Percentiles rank a stretch among this genome's conserved stretches.
These are phyloP conservation scores for Triticum aestivum DNA, from an alignment of 176 grass and related monocot species.

Conservation along the genomic window IWGSC_CS_RefSeq_v2.1 NC_057801.1:791173824-791174323, in stretches of 20 bases:
- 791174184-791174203: background rate
- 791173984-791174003: constrained; percentile 33
- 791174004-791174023: constrained; percentile 52
- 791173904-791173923: constrained; percentile 48
- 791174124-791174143: background rate
- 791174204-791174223: too few relatives aligned
- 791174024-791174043: constrained; percentile 37
- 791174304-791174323: background rate
- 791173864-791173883: constrained; percentile 35
- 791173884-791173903: constrained; percentile 47
- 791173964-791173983: constrained; percentile 52
- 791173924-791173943: constrained; percentile 30
- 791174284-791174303: background rate
- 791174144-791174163: background rate
- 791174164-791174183: background rate
- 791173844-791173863: constrained; percentile 21
- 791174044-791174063: constrained; percentile 37
- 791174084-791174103: background rate
- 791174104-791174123: background rate
- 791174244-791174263: background rate
- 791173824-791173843: constrained; percentile 38
- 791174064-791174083: constrained; percentile 11
- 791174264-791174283: accelerated
- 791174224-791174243: background rate
- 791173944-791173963: constrained; percentile 28